phyloP scores from a whole-genome alignment of 257 asterid species.

The Lavandula angustifolia region DNA sequence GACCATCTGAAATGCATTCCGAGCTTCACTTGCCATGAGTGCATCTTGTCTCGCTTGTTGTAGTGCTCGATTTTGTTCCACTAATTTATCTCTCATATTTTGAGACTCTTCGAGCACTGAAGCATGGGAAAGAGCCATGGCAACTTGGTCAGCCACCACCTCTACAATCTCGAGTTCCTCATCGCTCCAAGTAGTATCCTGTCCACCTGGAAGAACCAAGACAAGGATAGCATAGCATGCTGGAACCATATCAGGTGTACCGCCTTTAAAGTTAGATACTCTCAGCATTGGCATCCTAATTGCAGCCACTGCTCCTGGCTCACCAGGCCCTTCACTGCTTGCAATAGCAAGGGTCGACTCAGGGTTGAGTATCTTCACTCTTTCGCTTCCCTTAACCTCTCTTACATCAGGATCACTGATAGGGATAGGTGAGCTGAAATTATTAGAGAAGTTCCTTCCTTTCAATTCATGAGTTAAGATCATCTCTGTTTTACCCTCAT shows the following conservation, averaged over 20 bases:
- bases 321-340: constrained; percentile 59
- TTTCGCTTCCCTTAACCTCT: constrained; percentile 57
- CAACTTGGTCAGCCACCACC: constrained; percentile 91
- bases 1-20: constrained; percentile 72
- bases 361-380: constrained; percentile 64
- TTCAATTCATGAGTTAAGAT: constrained; percentile 64
- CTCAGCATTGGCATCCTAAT: constrained; percentile 94
- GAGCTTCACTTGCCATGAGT: constrained; percentile 79
- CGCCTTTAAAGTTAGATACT: constrained; percentile 82
- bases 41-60: constrained; percentile 84
- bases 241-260: constrained; percentile 81
- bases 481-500: constrained; percentile 65
- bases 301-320: constrained; percentile 80
- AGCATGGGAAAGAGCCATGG: constrained; percentile 96
- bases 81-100: constrained; percentile 70
- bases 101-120: constrained; percentile 92
- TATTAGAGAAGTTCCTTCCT: constrained; percentile 45
- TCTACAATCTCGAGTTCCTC: constrained; percentile 82
- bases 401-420: constrained; percentile 60
- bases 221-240: constrained; percentile 88
- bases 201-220: constrained; percentile 74
- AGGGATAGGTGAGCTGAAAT: constrained; percentile 41
- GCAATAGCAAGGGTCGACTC: constrained; percentile 73
- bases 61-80: constrained; percentile 73
- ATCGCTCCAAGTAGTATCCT: constrained; percentile 62